Evolutionary conservation across 2,329 filamentous ascomycete species (phyloP), one percentile per base, ranked within the genome.

Genomic region (Colletotrichum tabaci): DNA sequence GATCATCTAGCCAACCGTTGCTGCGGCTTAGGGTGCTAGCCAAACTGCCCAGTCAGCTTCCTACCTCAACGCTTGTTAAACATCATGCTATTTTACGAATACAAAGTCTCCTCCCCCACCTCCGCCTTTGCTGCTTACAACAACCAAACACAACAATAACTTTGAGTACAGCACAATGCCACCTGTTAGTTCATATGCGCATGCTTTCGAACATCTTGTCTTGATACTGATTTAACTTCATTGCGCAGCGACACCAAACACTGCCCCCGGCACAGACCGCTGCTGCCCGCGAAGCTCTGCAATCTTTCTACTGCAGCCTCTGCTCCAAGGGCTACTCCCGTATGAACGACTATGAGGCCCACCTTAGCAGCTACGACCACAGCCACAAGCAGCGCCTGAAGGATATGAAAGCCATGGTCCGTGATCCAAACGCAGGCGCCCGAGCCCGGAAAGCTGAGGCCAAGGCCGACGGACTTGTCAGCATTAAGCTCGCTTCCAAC

Each of bases 291-390:
- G 92, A 94, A 77, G 93, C 94, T 18, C 87, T 94, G 60, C 93
- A 91, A 78, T 91, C 93, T 44, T 96, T 97, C 84, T 95, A 93
- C 84, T 97, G 92, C 85, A 89, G 91, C 50, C 89, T 98, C 66
- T 98, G 96, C 85, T 91, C 93, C 74, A 98, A 98, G 84, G 96
- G 95, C 77, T 99, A 98, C 83, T 91, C 92, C 2, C 94, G 96
- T 67, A 96, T 97, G 88, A 96, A 97, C 79, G 96, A 98, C 81
- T 98, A 97, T 81, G 96, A 98, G 82, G 93, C 95, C 9, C 96
- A 99, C 81, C 93, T 98, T 67, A 91, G 91, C 74, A 96, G 93
- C 77, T 98, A 98, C 82, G 96, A 98, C 80, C 96, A 99, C 83
- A 93, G 94, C 77, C 96, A 99, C 83, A 95, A 95, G 81, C 95